Evolutionary conservation across 345 rosid genomes (phyloP).

Genomic region (Hibiscus tridactylites): DNA sequence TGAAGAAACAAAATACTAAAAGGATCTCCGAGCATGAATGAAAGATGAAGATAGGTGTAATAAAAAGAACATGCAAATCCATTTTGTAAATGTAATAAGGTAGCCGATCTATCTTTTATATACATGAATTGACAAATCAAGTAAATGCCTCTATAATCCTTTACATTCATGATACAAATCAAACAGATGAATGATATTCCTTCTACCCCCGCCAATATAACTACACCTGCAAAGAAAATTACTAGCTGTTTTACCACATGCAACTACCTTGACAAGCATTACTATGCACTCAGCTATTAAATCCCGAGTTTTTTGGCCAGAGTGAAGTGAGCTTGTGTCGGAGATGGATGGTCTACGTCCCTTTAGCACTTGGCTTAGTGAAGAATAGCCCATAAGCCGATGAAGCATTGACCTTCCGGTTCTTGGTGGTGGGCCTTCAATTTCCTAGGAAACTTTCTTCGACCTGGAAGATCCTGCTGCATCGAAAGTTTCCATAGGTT

Average conservation of each 20-base stretch:
- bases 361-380: slow-evolving; percentile 47
- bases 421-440: slow-evolving; percentile 27
- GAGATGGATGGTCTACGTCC: slow-evolving; percentile 18
- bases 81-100: not conserved
- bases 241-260: too few species aligned
- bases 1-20: too few species aligned
- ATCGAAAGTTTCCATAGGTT: not conserved
- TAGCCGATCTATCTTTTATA: not conserved
- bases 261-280: not conserved
- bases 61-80: not conserved
- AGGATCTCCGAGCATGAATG: too few species aligned
- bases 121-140: slow-evolving; percentile 16
- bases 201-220: not conserved
- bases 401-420: slow-evolving; percentile 62
- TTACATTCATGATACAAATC: not conserved
- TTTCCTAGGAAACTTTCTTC: slow-evolving; percentile 31
- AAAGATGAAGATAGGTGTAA: too few species aligned
- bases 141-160: not conserved
- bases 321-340: not conserved
- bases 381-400: slow-evolving; percentile 75
- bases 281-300: not conserved
- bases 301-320: not conserved
- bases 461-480: slow-evolving; percentile 20
- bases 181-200: not conserved
- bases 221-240: too few species aligned